Conservation (phyloP, 495 filamentous ascomycete species). For the Gamarada debralockiae region DNA sequence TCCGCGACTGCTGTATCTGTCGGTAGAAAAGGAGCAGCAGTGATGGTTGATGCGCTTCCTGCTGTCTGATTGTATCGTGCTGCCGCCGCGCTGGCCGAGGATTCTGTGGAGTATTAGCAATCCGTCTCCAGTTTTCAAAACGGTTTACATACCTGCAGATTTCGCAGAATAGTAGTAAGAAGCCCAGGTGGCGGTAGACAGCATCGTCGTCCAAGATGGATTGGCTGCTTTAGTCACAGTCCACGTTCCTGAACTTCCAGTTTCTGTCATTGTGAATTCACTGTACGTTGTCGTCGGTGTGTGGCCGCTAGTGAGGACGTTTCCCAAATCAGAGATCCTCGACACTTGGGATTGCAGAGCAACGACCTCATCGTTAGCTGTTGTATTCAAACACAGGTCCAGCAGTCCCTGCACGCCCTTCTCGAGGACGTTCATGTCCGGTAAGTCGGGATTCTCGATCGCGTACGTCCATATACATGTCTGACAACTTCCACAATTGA, state of each 20-base stretch:
- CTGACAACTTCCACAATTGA: conserved; percentile 18
- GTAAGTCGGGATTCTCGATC: conserved; percentile 1
- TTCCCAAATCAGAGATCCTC: conserved; percentile 12
- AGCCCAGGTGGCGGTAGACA: conserved; percentile 2
- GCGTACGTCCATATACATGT: conserved; percentile 12
- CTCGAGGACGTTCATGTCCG: neutral
- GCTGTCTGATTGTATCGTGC: neutral
- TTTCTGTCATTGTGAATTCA: neutral
- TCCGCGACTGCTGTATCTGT: neutral
- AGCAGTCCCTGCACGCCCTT: conserved; percentile 1
- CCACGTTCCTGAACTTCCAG: neutral
- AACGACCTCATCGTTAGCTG: neutral
- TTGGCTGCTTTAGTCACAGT: neutral
- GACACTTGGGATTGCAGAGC: conserved; percentile 14
- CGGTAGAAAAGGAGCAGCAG: neutral
- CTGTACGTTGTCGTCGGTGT: neutral
- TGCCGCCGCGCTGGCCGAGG: neutral
- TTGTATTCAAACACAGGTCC: conserved; percentile 14
- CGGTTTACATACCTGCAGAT: neutral
- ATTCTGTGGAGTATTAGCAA: neutral
- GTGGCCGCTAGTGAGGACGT: neutral
- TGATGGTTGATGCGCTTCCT: neutral
- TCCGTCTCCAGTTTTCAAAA: neutral
- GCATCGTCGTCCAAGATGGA: neutral
- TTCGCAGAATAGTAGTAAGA: neutral